Evolutionary conservation across 2,329 filamentous ascomycete genomes (phyloP), one percentile per base, ranked within the genome.

Genomic region (Aureobasidium subglaciale): DNA sequence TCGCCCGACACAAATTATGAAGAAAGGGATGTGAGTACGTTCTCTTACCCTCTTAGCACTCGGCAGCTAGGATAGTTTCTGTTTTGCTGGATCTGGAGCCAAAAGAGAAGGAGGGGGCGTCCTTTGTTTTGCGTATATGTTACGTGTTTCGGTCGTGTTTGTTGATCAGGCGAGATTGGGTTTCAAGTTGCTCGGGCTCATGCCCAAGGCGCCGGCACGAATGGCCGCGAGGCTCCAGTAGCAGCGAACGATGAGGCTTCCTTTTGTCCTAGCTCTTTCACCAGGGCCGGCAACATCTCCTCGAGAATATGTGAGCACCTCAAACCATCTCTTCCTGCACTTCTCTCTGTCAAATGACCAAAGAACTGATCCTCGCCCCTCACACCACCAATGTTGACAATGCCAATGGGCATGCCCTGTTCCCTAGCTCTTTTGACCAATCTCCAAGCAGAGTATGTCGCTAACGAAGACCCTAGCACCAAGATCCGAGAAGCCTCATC

Each of bases 361-460:
- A 88, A 88, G 63, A 91, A 85, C 3, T 72, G 72, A n/a, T 90
- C 85, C 66, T 95, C 88, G 15, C 88, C 87, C 63, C 88, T 79
- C 24, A 90, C 84, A 9, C 89, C 88, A n/a, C 89, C 88, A 58
- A 96, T 78, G 65, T 96, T 97, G 57, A 96, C 74, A 38, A 96
- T 85, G 0, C 85, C 91, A 67, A 97, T 87, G 15, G 90, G 85
- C 82, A 95, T 92, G 1, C 84, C 84, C 60, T 84, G 80, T 63
- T 93, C 88, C 63, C 87, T 85, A 27, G 92, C 93, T 58, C 85
- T 77, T 73, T 90, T 92, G 1, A 87, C 90, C 55, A 99, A 71
- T 57, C 92, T 78, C 90, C 90, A 99, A 0, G 93, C 93, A 10
- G 90, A 96, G 69, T 95, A 97, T 0, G 93, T 97, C 5, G 93